Percentiles rank a stretch among this genome's conserved stretches.
Conservation (phyloP, 345 rosid species). For the Eucalyptus caleyi region DNA sequence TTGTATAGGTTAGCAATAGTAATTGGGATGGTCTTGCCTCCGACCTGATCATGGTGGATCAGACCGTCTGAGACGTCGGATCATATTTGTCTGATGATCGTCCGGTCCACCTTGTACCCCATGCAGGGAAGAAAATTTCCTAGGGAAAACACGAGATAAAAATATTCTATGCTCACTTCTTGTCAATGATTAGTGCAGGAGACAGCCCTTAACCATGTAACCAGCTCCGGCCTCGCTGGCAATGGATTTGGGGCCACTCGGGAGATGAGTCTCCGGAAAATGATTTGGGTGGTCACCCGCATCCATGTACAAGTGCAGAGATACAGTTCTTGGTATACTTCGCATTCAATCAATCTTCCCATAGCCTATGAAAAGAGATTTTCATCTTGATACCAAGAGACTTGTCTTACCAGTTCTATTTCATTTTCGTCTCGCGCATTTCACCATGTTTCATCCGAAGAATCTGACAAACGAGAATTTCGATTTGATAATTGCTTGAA, state of each 20-base stretch:
- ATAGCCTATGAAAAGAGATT: not conserved
- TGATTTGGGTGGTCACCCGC: constrained; percentile 62
- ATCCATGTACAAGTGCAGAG: constrained; percentile 47
- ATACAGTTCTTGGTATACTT: constrained; percentile 35
- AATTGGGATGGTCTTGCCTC: not conserved
- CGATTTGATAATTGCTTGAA: not conserved
- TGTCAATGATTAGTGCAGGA: constrained; percentile 18
- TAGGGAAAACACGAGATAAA: not conserved
- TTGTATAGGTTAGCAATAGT: not conserved
- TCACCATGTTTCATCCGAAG: not conserved
- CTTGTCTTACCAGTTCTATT: not conserved
- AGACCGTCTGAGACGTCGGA: not conserved
- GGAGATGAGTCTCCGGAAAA: constrained; percentile 42
- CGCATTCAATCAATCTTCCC: not conserved
- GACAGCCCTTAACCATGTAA: constrained; percentile 58
- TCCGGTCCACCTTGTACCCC: not conserved
- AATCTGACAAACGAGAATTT: not conserved
- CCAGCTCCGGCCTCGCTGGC: constrained; percentile 44
- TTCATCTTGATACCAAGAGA: not conserved
- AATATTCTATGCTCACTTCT: not conserved
- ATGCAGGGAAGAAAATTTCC: not conserved
- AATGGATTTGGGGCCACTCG: constrained; percentile 62
- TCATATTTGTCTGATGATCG: not conserved
- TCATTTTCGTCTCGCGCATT: not conserved
- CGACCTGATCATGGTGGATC: not conserved